These are phyloP conservation scores for Hydnomerulius pinastri DNA, from an alignment of 768 basidiomycete species.

Conservation along the genomic window DNA sequence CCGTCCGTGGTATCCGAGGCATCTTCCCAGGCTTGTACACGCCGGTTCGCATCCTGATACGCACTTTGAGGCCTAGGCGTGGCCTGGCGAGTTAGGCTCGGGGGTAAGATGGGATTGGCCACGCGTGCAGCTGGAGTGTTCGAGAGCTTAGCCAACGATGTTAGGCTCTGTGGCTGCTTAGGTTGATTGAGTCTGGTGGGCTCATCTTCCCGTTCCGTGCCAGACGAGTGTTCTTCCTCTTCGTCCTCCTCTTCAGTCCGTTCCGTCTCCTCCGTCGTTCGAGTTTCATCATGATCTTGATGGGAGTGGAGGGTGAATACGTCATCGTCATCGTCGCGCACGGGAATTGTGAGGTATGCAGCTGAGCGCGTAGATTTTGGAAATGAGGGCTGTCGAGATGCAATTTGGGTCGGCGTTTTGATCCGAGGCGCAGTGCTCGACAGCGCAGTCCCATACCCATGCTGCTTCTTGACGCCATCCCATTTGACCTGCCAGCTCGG, in stretches of 20 bases:
- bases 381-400: conserved; percentile 14
- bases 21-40: conserved; percentile 35
- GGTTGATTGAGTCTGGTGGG: conserved; percentile 1
- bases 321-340: conserved; percentile 41
- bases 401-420: conserved; percentile 17
- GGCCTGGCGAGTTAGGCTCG: conserved; percentile 26
- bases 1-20: conserved; percentile 40
- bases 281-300: conserved; percentile 36
- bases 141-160: conserved; percentile 10
- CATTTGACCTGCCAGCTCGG: conserved; percentile 83
- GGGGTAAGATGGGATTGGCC: conserved; percentile 28
- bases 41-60: conserved; percentile 11
- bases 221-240: conserved; percentile 9
- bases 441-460: conserved; percentile 38
- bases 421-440: conserved; percentile 15
- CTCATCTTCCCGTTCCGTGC: conserved; percentile 26
- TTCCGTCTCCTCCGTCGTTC: conserved; percentile 19
- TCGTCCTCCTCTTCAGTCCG: conserved; percentile 10
- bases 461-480: conserved; percentile 63
- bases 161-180: conserved; percentile 9
- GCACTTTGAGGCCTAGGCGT: conserved; percentile 31
- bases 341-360: conserved; percentile 25
- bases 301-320: conserved; percentile 47
- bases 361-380: conserved; percentile 25
- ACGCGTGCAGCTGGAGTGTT: conserved; percentile 12